Base-by-base conservation (phyloP, 2,329 filamentous ascomycete genomes). In the Fusarium liriodendri region DNA sequence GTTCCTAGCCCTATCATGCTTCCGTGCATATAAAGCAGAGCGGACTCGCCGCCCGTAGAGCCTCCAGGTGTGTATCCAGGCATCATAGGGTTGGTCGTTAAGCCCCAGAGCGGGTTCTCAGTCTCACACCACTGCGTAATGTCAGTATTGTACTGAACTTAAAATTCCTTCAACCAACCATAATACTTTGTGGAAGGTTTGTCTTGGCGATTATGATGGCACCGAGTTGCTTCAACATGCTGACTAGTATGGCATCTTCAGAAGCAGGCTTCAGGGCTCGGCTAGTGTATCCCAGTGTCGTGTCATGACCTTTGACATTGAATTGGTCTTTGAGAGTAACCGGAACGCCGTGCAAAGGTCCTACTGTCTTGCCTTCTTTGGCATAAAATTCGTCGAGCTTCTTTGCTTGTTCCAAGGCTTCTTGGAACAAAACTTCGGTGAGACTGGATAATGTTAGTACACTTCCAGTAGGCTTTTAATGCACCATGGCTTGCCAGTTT, bases 201-300 rank as follows among this genome's bases (percentile, higher is more conserved):
- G 71, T 72, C n/a, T 74, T 74, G 25, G 84, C 86, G 22, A 89
- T 76, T 1, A 90, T 76, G 1, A 91, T 76, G 0, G 87, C 89
- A 0, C 89, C 89, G 52, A 89, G 77, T 0, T 78, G 72, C 33
- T 83, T 83, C 18, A 91, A 74, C 58, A 89, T 84, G 16, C 83
- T 79, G 2, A 89, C 87, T 0, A 91, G 70, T 5, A 86, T 86
- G 0, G 76, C 76, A 75, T 91, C 85, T 10, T 87, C 82, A 0
- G 69, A 66, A 2, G 88, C 88, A 1, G 88, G 88, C 2, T 83
- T 78, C 63, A 87, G 87, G 0, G 87, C 84, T 55, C 83, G 82
- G 10, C 83, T 84, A 2, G 89, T 87, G 72, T 91, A 91, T 8
- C 90, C 90, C 5, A 92, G 80, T 0, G 90, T 91, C 0, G 87